Percentiles rank a stretch among this genome's conserved stretches.
Evolutionary conservation across 352 stramenopile species (phyloP).

Genomic region (Globisporangium takayamanum): DNA sequence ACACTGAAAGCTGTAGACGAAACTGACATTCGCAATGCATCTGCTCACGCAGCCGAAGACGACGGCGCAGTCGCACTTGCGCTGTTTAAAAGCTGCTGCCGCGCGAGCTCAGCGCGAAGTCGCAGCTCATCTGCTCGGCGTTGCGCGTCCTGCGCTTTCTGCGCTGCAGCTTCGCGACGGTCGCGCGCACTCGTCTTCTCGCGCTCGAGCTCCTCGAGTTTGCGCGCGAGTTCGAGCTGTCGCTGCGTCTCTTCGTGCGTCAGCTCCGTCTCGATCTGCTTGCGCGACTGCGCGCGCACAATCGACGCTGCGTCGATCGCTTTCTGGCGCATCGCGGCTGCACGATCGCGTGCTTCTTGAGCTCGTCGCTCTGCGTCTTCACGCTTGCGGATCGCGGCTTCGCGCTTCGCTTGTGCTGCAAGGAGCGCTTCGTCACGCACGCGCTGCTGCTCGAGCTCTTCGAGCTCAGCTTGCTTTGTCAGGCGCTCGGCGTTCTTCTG

Average conservation of each 20-base stretch:
- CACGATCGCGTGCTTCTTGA: conserved; percentile 43
- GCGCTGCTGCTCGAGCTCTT: conserved; percentile 31
- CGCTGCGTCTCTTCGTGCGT: conserved; percentile 52
- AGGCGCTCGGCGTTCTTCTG: conserved; percentile 50
- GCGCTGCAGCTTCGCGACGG: conserved; percentile 36
- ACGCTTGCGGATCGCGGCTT: conserved; percentile 54
- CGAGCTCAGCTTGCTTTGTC: conserved; percentile 40
- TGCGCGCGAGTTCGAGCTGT: conserved; percentile 28
- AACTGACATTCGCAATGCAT: too few species aligned
- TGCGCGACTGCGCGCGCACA: conserved; percentile 53
- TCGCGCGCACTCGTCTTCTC: conserved; percentile 37
- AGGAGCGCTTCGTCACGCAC: conserved; percentile 37
- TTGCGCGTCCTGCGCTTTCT: conserved; percentile 46
- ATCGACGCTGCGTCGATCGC: conserved; percentile 63
- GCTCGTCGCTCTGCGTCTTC: conserved; percentile 65
- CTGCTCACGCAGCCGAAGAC: background rate
- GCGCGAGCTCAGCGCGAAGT: conserved; percentile 43
- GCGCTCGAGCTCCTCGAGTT: conserved; percentile 43
- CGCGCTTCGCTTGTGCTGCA: conserved; percentile 47
- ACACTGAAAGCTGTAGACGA: too few species aligned
- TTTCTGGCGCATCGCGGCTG: conserved; percentile 51
- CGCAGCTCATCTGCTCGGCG: conserved; percentile 52
- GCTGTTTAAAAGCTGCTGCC: conserved; percentile 16
- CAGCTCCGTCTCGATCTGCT: conserved; percentile 62
- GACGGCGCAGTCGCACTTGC: background rate